Evolutionary conservation across 2,329 filamentous ascomycete species (phyloP).

Genomic region (Colletotrichum sp.): DNA sequence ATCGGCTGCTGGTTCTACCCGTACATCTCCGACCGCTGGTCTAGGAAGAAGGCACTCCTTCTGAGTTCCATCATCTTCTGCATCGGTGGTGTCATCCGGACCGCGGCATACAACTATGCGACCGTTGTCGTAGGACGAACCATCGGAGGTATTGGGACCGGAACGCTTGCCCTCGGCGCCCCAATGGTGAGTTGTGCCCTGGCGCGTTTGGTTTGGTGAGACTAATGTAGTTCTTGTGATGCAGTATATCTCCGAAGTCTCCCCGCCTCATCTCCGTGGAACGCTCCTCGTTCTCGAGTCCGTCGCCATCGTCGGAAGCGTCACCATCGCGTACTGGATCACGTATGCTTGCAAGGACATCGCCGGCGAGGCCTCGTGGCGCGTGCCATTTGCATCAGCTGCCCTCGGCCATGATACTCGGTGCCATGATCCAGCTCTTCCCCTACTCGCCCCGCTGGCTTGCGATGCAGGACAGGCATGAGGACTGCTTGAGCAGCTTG

Average conservation of each 20-base stretch:
- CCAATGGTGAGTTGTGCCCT: constrained; percentile 17
- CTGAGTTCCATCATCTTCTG: constrained; percentile 42
- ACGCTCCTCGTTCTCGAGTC: constrained; percentile 53
- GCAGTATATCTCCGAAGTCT: constrained; percentile 35
- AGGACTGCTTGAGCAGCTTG: constrained; percentile 42
- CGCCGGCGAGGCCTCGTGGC: constrained; percentile 42
- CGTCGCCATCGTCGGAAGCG: constrained; percentile 56
- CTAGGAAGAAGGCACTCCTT: constrained; percentile 45
- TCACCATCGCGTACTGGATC: constrained; percentile 58
- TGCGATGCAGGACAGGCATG: constrained; percentile 36
- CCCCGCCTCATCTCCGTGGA: constrained; percentile 42
- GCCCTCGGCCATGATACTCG: constrained; percentile 40
- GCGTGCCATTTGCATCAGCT: constrained; percentile 55
- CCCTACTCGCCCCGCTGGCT: constrained; percentile 53
- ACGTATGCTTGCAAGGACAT: constrained; percentile 55
- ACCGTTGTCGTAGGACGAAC: constrained; percentile 29
- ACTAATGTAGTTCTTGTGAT: constrained; percentile 21
- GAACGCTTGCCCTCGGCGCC: constrained; percentile 26
- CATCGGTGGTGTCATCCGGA: constrained; percentile 46
- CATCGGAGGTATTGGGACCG: constrained; percentile 34
- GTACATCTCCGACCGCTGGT: constrained; percentile 43
- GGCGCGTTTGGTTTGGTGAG: rapidly evolving
- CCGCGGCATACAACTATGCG: constrained; percentile 28
- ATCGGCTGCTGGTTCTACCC: constrained; percentile 37
- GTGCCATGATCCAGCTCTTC: constrained; percentile 46